A percentile compares a stretch with the other conserved stretches of the same genome.
phyloP scores from a whole-genome alignment of 192 early-diverging fungal species.

The Backusella westeae region DNA sequence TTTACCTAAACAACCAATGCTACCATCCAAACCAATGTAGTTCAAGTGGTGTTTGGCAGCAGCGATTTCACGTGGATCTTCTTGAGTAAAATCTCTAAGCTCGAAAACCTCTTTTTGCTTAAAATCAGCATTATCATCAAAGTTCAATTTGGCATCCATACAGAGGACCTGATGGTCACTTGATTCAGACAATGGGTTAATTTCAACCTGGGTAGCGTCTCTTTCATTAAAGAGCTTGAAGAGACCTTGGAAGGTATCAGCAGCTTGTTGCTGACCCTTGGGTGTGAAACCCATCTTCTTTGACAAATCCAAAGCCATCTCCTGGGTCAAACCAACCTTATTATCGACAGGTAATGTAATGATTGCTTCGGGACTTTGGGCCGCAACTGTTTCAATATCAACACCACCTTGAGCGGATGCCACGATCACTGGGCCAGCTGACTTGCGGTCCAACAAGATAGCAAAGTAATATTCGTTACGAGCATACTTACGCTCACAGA shows the following conservation, averaged over 20 bases:
- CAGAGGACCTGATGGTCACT: conserved; percentile 70
- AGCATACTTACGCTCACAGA: conserved; percentile 95
- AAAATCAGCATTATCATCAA: conserved; percentile 99
- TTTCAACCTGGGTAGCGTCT: conserved; percentile 98
- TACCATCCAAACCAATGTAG: conserved; percentile 99
- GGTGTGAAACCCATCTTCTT: conserved; percentile 87
- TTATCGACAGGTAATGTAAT: conserved; percentile 91
- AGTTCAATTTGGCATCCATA: conserved; percentile 99
- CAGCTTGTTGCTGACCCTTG: conserved; percentile 79
- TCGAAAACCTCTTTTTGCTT: conserved; percentile 88
- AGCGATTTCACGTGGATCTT: conserved; percentile 96
- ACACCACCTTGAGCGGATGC: conserved; percentile 97
- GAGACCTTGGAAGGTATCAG: conserved; percentile 86
- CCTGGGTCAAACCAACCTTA: conserved; percentile 73
- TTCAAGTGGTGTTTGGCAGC: conserved; percentile 97
- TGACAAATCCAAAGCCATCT: conserved; percentile 76
- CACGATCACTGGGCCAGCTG: conserved; percentile 93
- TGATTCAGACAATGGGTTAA: conserved; percentile 97
- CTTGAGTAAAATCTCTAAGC: conserved; percentile 91
- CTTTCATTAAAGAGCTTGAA: conserved; percentile 98
- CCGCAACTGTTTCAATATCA: conserved; percentile 96
- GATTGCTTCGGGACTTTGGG: conserved; percentile 94
- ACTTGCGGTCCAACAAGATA: conserved; percentile 94
- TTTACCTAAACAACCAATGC: conserved; percentile 91
- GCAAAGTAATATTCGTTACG: conserved; percentile 99